Evolutionary conservation across 192 early-diverging fungal species (phyloP).

Genomic region (Allomyces arbusculus): DNA sequence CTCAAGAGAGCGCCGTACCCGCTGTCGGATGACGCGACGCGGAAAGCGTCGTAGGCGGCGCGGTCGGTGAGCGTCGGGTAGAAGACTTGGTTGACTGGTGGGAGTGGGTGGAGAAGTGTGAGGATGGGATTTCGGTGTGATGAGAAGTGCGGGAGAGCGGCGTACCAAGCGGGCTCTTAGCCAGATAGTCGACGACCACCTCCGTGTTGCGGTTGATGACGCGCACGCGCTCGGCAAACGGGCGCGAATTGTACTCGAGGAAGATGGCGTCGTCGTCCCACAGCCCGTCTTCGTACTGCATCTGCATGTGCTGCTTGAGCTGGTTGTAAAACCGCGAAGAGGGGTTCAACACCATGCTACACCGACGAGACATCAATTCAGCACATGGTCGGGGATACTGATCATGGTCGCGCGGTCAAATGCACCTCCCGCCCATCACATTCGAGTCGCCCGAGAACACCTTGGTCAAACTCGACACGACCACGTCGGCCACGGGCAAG

Average conservation of each 20-base stretch:
- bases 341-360: conserved; percentile 59
- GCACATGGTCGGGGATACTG: neutral
- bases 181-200: conserved; percentile 47
- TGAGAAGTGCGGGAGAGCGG: conserved; percentile 3
- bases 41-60: conserved; percentile 43
- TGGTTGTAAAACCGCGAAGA: conserved; percentile 24
- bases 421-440: conserved; percentile 89
- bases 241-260: conserved; percentile 84
- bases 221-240: conserved; percentile 48
- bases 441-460: conserved; percentile 90
- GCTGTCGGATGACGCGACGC: conserved; percentile 22
- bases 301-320: conserved; percentile 29
- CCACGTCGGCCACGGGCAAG: conserved; percentile 58
- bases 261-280: conserved; percentile 90
- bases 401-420: neutral
- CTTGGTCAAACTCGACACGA: conserved; percentile 84
- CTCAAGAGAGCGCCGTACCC: conserved; percentile 85
- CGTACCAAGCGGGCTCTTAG: neutral
- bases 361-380: neutral
- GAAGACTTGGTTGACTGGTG: conserved; percentile 42
- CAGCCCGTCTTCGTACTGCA: conserved; percentile 57
- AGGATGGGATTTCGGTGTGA: neutral
- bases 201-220: conserved; percentile 66
- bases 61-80: conserved; percentile 67
- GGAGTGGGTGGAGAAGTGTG: neutral